A percentile compares a stretch with the other conserved stretches of the same genome.
phyloP scores from a whole-genome alignment of 2,329 filamentous ascomycete genomes.

The Verticillium isaacii region DNA sequence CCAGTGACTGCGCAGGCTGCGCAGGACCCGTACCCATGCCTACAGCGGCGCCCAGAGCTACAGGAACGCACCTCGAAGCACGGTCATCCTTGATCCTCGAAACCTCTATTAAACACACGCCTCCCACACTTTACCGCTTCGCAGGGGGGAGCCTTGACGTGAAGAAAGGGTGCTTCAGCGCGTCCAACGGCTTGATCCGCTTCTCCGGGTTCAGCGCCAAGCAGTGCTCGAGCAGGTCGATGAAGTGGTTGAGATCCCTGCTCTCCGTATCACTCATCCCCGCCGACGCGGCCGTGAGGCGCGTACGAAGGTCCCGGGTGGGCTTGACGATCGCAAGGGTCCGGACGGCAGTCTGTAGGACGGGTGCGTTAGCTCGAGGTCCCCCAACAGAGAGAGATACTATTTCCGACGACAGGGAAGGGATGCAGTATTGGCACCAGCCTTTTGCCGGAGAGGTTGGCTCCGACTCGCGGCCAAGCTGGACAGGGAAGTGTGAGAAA shows the following conservation, averaged over 20 bases:
- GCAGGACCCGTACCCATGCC: too few relatives aligned
- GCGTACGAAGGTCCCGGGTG: conserved; percentile 74
- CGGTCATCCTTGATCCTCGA: background rate
- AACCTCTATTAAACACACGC: background rate
- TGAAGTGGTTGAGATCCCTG: conserved; percentile 76
- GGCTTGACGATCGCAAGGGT: conserved; percentile 69
- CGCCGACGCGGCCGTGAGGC: conserved; percentile 68
- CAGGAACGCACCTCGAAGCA: too few relatives aligned
- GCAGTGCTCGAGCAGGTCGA: conserved; percentile 84
- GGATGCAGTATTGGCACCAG: background rate
- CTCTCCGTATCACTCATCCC: conserved; percentile 70
- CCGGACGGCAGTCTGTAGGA: conserved; percentile 57
- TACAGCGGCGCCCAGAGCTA: too few relatives aligned
- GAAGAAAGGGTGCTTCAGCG: conserved; percentile 86
- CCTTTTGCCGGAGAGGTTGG: background rate
- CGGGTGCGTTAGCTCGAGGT: conserved; percentile 8
- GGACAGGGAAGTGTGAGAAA: background rate
- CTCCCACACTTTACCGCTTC: conserved; percentile 19
- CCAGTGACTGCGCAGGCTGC: too few relatives aligned
- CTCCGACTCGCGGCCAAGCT: background rate
- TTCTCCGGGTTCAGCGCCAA: conserved; percentile 89
- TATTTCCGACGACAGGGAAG: background rate
- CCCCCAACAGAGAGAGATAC: background rate
- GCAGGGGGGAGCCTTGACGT: conserved; percentile 30
- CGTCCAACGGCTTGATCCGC: conserved; percentile 80